phyloP scores from a whole-genome alignment of 139 green algal species.

The Chlamydomonas incerta region DNA sequence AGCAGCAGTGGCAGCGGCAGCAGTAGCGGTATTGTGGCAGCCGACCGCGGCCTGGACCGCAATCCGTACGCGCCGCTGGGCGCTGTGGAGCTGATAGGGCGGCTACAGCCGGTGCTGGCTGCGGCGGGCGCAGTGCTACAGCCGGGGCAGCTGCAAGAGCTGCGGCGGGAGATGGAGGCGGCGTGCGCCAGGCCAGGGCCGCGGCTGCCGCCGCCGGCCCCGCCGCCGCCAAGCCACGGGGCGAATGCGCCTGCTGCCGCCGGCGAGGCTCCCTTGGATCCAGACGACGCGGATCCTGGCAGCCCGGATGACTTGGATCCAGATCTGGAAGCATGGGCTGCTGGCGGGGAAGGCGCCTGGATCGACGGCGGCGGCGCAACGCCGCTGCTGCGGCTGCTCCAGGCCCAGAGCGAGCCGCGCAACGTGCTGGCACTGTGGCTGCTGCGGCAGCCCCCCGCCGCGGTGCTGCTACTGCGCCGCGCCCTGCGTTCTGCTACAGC shows the following conservation, averaged over 20 bases:
- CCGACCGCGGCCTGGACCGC: no score
- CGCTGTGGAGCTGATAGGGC: no score
- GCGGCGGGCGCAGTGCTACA: neutral
- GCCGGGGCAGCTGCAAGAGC: neutral
- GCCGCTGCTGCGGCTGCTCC: neutral
- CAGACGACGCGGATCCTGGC: no score
- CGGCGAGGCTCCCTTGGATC: no score
- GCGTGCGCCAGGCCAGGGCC: neutral
- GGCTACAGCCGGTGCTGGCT: neutral
- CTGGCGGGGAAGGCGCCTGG: neutral
- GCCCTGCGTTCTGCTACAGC: neutral
- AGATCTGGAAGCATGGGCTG: no score
- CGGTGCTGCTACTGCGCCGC: neutral
- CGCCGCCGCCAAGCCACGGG: neutral
- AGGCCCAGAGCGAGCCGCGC: neutral
- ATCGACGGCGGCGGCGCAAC: neutral
- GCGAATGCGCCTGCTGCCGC: no score
- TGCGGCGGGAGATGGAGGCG: neutral
- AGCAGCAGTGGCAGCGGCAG: neutral
- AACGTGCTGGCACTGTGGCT: conserved; percentile 6
- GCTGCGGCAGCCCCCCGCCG: neutral
- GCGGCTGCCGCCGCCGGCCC: neutral
- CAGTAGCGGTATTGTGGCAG: no score
- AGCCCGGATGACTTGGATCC: no score
- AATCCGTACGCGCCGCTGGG: neutral